Evolutionary conservation across 106 monocot species (phyloP).

Genomic region (Dendrobium catenatum): DNA sequence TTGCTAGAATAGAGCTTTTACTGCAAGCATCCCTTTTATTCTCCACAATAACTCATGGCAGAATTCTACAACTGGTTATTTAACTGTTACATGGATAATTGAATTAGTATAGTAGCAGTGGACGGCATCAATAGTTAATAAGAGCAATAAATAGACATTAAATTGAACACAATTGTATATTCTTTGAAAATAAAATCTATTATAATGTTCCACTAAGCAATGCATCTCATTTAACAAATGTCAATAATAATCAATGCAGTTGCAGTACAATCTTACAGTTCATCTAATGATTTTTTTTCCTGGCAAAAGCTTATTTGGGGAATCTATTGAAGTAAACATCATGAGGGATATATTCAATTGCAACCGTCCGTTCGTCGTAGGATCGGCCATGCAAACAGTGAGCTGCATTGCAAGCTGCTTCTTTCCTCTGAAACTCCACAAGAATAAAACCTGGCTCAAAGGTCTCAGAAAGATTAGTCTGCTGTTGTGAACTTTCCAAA

Average conservation of each 20-base stretch:
- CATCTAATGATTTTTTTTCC: background rate
- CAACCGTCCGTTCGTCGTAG: conserved; percentile 44
- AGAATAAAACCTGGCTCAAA: conserved; percentile 59
- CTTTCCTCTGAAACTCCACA: conserved; percentile 80
- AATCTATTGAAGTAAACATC: conserved; percentile 47
- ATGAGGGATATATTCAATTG: conserved; percentile 30
- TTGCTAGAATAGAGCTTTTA: too few species aligned
- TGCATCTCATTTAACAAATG: background rate
- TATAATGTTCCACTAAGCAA: background rate
- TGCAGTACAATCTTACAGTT: background rate
- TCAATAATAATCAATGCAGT: background rate
- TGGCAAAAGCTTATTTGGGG: conserved; percentile 29
- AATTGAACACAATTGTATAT: background rate
- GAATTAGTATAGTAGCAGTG: too few species aligned
- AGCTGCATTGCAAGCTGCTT: conserved; percentile 65
- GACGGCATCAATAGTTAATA: background rate
- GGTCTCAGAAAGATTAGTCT: background rate
- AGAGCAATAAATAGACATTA: background rate
- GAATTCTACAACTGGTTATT: too few species aligned
- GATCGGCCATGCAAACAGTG: conserved; percentile 63
- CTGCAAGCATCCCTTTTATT: too few species aligned
- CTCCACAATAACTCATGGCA: too few species aligned
- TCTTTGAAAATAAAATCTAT: background rate
- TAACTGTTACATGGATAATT: too few species aligned
- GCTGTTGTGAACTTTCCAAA: background rate